phyloP scores from a whole-genome alignment of 805 yeast species.

The Torulaspora indica region DNA sequence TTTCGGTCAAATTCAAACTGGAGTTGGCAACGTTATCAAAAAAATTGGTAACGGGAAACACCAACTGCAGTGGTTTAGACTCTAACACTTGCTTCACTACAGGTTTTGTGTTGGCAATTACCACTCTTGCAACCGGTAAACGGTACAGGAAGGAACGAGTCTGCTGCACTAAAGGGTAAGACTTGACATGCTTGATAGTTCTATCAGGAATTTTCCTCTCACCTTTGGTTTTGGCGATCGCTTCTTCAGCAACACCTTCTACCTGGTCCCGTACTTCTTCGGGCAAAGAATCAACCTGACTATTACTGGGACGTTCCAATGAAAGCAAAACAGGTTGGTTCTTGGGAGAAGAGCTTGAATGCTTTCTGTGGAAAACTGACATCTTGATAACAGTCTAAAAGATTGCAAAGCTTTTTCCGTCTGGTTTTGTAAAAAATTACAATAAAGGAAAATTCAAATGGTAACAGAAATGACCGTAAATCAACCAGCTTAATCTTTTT shows the following conservation, averaged over 20 bases:
- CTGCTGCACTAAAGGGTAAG: slow-evolving; percentile 47
- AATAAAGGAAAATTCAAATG: background rate
- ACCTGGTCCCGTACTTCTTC: slow-evolving; percentile 9
- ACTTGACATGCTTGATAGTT: slow-evolving; percentile 41
- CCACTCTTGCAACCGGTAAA: slow-evolving; percentile 38
- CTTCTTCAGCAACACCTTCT: slow-evolving; percentile 7
- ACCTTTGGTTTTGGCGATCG: background rate
- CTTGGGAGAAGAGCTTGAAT: slow-evolving; percentile 11
- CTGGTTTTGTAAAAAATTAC: background rate
- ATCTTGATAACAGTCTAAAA: slow-evolving; percentile 2
- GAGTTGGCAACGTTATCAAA: slow-evolving; percentile 54
- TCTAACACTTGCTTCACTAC: slow-evolving; percentile 27
- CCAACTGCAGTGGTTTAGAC: slow-evolving; percentile 34
- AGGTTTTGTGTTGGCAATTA: slow-evolving; percentile 36
- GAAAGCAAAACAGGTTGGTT: slow-evolving; percentile 14
- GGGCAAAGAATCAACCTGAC: slow-evolving; percentile 6
- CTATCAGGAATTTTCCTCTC: slow-evolving; percentile 21
- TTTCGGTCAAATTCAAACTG: slow-evolving; percentile 55
- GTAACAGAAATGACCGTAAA: background rate
- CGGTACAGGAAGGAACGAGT: slow-evolving; percentile 36
- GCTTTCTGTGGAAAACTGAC: slow-evolving; percentile 19
- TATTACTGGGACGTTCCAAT: slow-evolving; percentile 10
- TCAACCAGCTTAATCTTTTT: background rate
- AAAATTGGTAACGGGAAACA: slow-evolving; percentile 43
- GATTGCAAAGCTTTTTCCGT: background rate